phyloP scores from a whole-genome alignment of 23 red algal species.

The Gracilaria domingensis region DNA sequence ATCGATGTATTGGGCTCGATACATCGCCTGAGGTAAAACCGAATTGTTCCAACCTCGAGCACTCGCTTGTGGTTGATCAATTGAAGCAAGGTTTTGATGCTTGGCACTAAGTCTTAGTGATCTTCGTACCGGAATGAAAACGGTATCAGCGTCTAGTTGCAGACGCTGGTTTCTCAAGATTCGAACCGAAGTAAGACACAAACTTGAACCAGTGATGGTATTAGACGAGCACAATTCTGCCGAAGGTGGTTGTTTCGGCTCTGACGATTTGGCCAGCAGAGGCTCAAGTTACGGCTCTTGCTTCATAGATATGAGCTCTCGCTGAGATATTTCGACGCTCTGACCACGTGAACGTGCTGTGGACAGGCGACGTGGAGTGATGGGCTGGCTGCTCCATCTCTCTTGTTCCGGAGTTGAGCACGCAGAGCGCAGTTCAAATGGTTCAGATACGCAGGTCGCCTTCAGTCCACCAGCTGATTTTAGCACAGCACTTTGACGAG shows the following conservation, averaged over 20 bases:
- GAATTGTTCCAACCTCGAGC: constrained; percentile 36
- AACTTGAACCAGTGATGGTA: neutral
- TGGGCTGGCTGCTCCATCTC: neutral
- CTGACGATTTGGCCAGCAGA: neutral
- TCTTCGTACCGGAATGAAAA: constrained; percentile 46
- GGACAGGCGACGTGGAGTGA: constrained; percentile 3
- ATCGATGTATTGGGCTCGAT: no score
- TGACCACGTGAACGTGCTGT: neutral
- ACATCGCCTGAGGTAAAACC: no score
- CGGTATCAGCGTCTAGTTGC: constrained; percentile 36
- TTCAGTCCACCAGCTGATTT: neutral
- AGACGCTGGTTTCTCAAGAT: constrained; percentile 26
- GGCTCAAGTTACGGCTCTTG: no score
- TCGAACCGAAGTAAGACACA: constrained; percentile 36
- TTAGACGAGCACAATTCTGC: neutral
- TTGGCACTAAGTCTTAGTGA: constrained; percentile 38
- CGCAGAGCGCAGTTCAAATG: neutral
- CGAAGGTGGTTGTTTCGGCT: neutral
- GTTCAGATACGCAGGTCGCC: neutral
- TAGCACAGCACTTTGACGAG: neutral
- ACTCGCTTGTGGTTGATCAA: constrained; percentile 18
- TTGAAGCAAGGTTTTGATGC: neutral
- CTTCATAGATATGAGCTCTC: neutral
- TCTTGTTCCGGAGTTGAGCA: neutral
- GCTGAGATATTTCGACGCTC: constrained; percentile 6